Conservation (phyloP, 169 alveolate species). For the Blepharisma undulans region DNA sequence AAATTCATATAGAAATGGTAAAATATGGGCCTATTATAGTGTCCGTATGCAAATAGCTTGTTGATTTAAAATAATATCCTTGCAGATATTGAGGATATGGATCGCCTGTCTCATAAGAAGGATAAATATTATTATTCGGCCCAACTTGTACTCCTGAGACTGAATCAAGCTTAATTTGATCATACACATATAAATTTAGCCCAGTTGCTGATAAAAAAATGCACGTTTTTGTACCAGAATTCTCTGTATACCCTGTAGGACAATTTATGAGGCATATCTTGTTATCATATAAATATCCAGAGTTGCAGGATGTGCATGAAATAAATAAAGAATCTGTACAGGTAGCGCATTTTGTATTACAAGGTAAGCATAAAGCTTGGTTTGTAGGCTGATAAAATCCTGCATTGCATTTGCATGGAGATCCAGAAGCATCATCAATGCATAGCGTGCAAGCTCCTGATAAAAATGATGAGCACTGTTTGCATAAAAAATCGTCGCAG, state of each 20-base stretch:
- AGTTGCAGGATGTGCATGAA: neutral
- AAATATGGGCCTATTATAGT: neutral
- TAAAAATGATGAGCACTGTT: neutral
- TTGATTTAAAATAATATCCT: neutral
- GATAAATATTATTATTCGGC: neutral
- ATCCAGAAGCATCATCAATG: slow-evolving; percentile 17
- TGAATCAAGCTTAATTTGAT: neutral
- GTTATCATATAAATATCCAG: neutral
- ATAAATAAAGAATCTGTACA: neutral
- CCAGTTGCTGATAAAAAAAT: neutral
- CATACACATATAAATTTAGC: neutral
- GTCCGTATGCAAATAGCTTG: neutral
- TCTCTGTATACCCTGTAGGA: neutral
- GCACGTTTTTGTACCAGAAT: neutral
- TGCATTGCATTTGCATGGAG: neutral
- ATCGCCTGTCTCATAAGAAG: neutral
- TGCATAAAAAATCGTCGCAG: neutral
- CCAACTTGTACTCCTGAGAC: neutral
- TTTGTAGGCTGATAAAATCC: neutral
- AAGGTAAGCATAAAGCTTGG: neutral
- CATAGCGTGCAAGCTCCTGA: neutral
- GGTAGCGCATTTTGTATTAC: neutral
- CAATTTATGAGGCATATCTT: neutral
- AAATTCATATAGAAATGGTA: neutral
- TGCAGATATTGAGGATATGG: neutral